A percentile compares a stretch with the other conserved stretches of the same genome.
Evolutionary conservation across 257 asterid genomes (phyloP).

Genomic region (Solanum chaucha): DNA sequence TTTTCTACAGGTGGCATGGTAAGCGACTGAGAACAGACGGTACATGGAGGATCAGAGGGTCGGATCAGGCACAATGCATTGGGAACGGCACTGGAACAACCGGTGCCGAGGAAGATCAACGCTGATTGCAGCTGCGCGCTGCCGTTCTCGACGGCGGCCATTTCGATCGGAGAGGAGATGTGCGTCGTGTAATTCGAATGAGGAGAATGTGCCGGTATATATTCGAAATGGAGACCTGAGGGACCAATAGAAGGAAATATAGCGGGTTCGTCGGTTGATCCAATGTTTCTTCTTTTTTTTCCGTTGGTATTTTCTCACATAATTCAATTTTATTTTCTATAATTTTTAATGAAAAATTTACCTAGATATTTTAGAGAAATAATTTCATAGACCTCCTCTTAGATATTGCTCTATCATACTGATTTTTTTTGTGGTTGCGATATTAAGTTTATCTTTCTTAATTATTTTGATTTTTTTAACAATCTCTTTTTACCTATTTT

Average conservation of each 20-base stretch:
- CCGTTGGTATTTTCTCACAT: not conserved
- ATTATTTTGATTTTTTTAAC: no score
- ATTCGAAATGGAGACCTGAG: not conserved
- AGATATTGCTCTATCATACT: no score
- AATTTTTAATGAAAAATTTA: no score
- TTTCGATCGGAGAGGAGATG: not conserved
- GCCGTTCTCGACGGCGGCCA: conserved; percentile 38
- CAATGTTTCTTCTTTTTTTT: not conserved
- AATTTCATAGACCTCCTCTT: not conserved
- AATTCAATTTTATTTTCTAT: no score
- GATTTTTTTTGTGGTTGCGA: not conserved
- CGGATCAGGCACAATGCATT: conserved; percentile 74
- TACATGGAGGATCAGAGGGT: conserved; percentile 85
- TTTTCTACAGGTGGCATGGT: conserved; percentile 61
- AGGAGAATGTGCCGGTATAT: not conserved
- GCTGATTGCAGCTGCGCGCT: conserved; percentile 40
- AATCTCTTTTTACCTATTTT: no score
- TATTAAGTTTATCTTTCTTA: not conserved
- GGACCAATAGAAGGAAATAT: not conserved
- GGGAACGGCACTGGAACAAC: conserved; percentile 94
- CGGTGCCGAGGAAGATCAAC: conserved; percentile 84
- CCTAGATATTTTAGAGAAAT: no score
- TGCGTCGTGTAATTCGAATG: not conserved
- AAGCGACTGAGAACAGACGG: conserved; percentile 59
- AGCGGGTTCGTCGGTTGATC: not conserved